Evolutionary conservation across 1,139 yeast genomes (phyloP), one percentile per base, ranked within the genome.

Genomic region (Nakaseomyces delphensis): DNA sequence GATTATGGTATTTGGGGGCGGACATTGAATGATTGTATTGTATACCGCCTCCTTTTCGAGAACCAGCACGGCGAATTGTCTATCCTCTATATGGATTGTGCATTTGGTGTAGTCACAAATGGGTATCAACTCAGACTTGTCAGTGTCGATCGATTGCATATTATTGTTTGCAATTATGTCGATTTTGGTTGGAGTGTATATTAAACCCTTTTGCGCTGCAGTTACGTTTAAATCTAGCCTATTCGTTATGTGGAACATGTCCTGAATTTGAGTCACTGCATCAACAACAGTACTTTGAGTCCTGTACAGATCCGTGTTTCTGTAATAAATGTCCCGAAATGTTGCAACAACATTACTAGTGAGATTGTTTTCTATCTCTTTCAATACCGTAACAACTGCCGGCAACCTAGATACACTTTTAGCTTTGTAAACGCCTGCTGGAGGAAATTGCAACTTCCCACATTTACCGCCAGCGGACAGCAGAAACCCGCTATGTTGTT

Each of bases 131-230:
- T 47, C 41, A 7, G 47, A 41, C 11, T 44, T 41, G 4, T 27
- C 24, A 23, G 45, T 41, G 3, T 39, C 31, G 8, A 52, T 36
- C 14, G 16, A n/a, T 14, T 31, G 31, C 4, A 25, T 33, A n/a
- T 40, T 44, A 7, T 41, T 47, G 21, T 43, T 45, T 3, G 35
- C 35, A 8, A 33, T 14, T 3, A 44, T 33, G 4, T 33, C 13
- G 11, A 51, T 38, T 1, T 39, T 36, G 23, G 48, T 32, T 0
- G 55, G 49, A 8, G 53, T 40, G 37, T 37, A 62, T n/a, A 60
- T 45, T 9, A 62, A 44, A 1, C 68, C 68, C 45, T 64, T 64
- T 41, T 62, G 67, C 1, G 67, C 61, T 3, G 67, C 59, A 10
- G 56, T 51, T 3, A 63, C 50, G 16, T 52, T 52, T 5, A 63